Evolutionary conservation across 1,284 basidiomycete species (phyloP), one percentile per base, ranked within the genome.

Genomic region (Macrocystidia cucumis): DNA sequence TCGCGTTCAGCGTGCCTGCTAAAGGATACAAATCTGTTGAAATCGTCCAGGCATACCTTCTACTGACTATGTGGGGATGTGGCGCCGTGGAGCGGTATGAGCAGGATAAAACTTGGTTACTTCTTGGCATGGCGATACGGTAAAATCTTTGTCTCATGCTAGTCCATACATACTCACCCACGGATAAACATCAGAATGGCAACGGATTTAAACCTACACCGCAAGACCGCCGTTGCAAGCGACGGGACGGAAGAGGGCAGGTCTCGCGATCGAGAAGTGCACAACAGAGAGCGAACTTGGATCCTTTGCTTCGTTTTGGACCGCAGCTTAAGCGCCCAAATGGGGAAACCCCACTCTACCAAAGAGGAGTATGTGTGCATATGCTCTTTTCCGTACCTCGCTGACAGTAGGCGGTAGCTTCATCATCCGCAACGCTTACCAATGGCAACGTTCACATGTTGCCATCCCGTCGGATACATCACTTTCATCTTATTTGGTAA

Each of bases 221-320:
- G 95, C 40, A 93, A 96, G 56, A 86, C 84, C 3, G 65, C 80
- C 3, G 65, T 77, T 19, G 64, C 67, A 2, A 77, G 75, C 38
- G 65, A 74, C n/a, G 79, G 86, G 44, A 80, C 83, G 0, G 65
- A 79, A 11, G 89, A 91, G 51, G 84, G 78, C 22, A 70, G 69
- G 34, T 73, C 79, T 18, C 74, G 84, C 33, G 82, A 85, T 43
- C 63, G 68, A 45, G 90, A 96, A 62, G 83, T 96, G 11, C 82
- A 91, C 57, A 97, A 96, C 56, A 74, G 93, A 28, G 93, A 97
- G 57, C 67, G 93, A 31, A 93, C 91, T 16, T 98, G 93, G 93
- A 71, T 95, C 35, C 60, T 93, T 44, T 96, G 91, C 55, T 97
- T 90, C 57, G 78, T 78, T 38, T 69, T 96, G 23, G 93, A 98